Base-by-base conservation (phyloP, 2,329 filamentous ascomycete genomes). In the Sporothrix variecibatus region DNA sequence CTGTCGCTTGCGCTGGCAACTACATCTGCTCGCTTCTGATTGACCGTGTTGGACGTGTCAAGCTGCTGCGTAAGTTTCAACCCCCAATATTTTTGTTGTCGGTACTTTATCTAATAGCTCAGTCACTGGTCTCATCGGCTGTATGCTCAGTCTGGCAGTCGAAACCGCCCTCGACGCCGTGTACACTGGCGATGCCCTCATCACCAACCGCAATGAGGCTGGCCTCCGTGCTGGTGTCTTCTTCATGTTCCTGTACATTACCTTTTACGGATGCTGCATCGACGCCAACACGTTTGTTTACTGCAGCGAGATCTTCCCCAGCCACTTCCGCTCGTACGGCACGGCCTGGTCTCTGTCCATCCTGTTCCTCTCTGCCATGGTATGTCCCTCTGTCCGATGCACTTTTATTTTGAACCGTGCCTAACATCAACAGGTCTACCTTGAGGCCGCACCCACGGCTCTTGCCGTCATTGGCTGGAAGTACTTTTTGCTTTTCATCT, bases 241-340 rank as follows among this genome's bases (percentile, higher is more conserved):
- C 34, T 70, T 73, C 43, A 51, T 73, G 53, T 73, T 73, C 43
- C 20, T 70, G 2, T 73, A 70, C 53, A 70, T 73, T 12, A 71
- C 72, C 3, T 73, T 73, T 17, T 71, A 71, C 40, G 72, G 71
- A n/a, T 67, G 60, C 71, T 73, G 60, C 38, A 67, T 67, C 12
- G 71, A 73, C 46, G 64, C 71, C 46, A 73, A 40, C 49, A 73
- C 64, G 4, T 73, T 67, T 26, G 64, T 74, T 2, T 75, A 74
- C 38, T 38, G 38, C 31, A 17, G 49, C 64, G 74, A 75, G 31
- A 75, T 75, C 60, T 72, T 75, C 65, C 69, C 74, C 5, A 72
- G 31, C 58, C 56, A 70, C 7, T 64, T 75, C 53, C 49, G 74
- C 1, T 56, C 72, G n/a, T 65, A 69, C 23, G 73, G 68, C 11